Base-by-base conservation (phyloP, 805 yeast genomes). In the Schwanniomyces occidentalis region DNA sequence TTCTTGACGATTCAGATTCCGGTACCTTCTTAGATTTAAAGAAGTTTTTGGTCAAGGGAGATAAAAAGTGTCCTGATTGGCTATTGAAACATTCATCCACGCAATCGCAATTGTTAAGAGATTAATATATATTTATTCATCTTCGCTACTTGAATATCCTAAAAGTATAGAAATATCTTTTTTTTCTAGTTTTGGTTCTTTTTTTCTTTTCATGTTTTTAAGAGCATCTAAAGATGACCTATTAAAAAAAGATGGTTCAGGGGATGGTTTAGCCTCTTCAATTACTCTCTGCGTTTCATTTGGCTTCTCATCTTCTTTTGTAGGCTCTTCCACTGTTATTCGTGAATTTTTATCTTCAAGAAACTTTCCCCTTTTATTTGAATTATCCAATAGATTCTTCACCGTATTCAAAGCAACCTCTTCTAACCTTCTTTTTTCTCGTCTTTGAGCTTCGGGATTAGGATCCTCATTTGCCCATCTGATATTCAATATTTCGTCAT, bases 391-490 rank as follows among this genome's bases (percentile, higher is more conserved):
- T 22, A 76, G 53, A 14, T 55, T 56, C 41, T 56, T 63, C 0
- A 84, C 83, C 0, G 80, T 71, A 16, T 75, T 73, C 31, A 78
- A 56, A 0, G 86, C 80, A 23, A 58, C 51, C 37, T 75, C 74
- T 38, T 81, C 83, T 28, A 70, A 38, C 18, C 70, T 62, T 29
- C 74, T 61, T 46, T 75, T 68, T 25, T 68, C 76, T 44, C 77
- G 63, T 35, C 54, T 63, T 42, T 68, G 74, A 3, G 86, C 81
- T 4, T 58, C 60, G 0, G 93, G 93, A 50, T 82, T 83, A 2
- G 95, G 95, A 56, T 88, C 95, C 27, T 85, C 91, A 41, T 77
- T 78, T 0, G 97, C 95, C 98, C 98, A 90, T 44, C 86, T 72
- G 1, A 90, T 76, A 40, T 71, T 75, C 27, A 90, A 58, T 0